Evolutionary conservation across 208 protist species (phyloP).

Genomic region (Trichomonas gallinae): DNA sequence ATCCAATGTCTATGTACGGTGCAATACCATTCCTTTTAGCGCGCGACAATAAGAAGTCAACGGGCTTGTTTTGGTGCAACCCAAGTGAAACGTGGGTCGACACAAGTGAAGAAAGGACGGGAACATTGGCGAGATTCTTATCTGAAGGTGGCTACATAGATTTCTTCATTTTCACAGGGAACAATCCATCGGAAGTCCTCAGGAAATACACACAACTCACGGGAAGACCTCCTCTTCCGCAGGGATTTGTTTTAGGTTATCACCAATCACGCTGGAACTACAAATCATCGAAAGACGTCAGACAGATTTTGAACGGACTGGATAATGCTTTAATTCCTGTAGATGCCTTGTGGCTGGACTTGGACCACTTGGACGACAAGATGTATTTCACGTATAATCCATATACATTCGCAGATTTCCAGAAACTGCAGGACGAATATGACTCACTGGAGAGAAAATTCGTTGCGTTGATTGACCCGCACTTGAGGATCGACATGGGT

Average conservation of each 20-base stretch:
- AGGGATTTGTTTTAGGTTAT: constrained; percentile 81
- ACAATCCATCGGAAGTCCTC: constrained; percentile 61
- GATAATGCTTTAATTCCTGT: constrained; percentile 27
- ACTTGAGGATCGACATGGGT: background rate
- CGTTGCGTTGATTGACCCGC: background rate
- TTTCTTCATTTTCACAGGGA: constrained; percentile 75
- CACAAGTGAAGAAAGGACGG: background rate
- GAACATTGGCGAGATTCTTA: constrained; percentile 55
- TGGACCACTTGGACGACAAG: constrained; percentile 94
- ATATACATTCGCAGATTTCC: background rate
- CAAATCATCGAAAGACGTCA: constrained; percentile 67
- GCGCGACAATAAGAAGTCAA: background rate
- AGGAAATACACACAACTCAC: constrained; percentile 72
- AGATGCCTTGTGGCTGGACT: constrained; percentile 96
- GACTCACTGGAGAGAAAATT: background rate
- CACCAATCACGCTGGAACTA: constrained; percentile 94
- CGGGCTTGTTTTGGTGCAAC: background rate
- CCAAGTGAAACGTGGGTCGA: background rate
- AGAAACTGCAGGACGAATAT: background rate
- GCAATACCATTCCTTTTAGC: background rate
- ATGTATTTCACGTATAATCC: constrained; percentile 49
- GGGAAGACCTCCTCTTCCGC: constrained; percentile 68
- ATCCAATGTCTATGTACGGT: background rate
- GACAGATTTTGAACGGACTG: constrained; percentile 26
- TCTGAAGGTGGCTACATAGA: constrained; percentile 75